Base-by-base conservation (phyloP, 2,329 filamentous ascomycete genomes). In the Plenodomus biglobosus region DNA sequence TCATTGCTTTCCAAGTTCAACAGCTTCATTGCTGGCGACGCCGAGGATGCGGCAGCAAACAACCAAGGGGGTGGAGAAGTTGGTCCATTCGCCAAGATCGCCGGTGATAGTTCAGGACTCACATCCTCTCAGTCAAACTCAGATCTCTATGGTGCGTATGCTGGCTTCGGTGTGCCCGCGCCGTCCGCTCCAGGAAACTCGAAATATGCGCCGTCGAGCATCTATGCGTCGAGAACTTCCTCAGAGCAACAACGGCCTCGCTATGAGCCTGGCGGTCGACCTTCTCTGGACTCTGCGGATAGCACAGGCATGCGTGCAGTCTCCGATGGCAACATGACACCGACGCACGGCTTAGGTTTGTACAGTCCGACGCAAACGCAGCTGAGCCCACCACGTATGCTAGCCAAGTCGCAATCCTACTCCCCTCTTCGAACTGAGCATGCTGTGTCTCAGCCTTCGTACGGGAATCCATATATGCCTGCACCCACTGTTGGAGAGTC, bases 1-100 rank as follows among this genome's bases (percentile, higher is more conserved):
- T 90, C 88, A 27, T 84, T 97, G 68, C 92, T 90, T 82, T 91
- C 85, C 56, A 90, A 88, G 50, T 96, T 99, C 74, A 97, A 92
- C 74, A 96, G 91, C 64, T 99, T 99, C 66, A 91, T 99, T 52
- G 85, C 88, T 42, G 95, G 94, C 13, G 92, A 96, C 50, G 92
- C 97, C 45, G 83, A 83, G 43, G 87, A 90, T 42, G 78, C 79
- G 27, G 78, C 78, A 8, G 83, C 81, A 0, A 80, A 80, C 44
- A 82, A 78, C 8, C 77, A 82, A 11, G 77, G 76, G 4, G 83
- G 82, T 38, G 78, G 71, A 27, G 81, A 81, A 41, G 74, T 70
- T 17, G 90, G 91, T 0, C 91, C 90, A 1, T 97, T 99, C 69
- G 86, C 88, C 7, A 87, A 87, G 44, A 84, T 96, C 43, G 80